Evolutionary conservation across 768 basidiomycete species (phyloP).

Genomic region (Pisolithus sp.): DNA sequence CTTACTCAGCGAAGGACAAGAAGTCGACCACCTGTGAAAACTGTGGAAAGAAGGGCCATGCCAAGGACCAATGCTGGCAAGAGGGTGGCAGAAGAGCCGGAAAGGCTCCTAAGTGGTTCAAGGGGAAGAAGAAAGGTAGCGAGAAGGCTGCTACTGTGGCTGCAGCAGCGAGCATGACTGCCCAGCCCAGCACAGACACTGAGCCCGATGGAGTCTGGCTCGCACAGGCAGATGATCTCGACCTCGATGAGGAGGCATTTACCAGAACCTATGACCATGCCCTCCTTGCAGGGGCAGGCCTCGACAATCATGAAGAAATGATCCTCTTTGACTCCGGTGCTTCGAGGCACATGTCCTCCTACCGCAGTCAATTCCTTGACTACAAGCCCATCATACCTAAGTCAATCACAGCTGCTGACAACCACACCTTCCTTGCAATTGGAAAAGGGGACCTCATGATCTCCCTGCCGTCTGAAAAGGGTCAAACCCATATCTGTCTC

Average conservation of each 20-base stretch:
- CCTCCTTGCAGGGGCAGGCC: not conserved
- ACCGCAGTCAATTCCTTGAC: not conserved
- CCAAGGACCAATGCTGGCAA: not conserved
- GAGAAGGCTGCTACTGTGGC: too few relatives aligned
- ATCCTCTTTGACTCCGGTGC: not conserved
- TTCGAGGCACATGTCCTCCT: not conserved
- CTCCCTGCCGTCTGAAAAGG: conserved; percentile 12
- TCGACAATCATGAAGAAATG: not conserved
- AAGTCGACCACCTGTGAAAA: too few relatives aligned
- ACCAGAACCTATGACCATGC: too few relatives aligned
- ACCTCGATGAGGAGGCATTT: too few relatives aligned
- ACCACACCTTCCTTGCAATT: not conserved
- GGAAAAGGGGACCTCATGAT: conserved; percentile 19
- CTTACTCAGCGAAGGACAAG: too few relatives aligned
- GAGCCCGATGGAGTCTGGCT: too few relatives aligned
- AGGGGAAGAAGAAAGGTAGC: not conserved
- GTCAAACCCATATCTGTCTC: not conserved
- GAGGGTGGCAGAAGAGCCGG: not conserved
- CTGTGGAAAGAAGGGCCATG: too few relatives aligned
- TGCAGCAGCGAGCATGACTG: too few relatives aligned
- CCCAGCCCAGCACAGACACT: too few relatives aligned
- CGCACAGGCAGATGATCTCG: too few relatives aligned
- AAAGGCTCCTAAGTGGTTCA: not conserved
- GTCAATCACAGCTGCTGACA: conserved; percentile 17
- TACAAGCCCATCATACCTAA: conserved; percentile 9